These are phyloP conservation scores for Vickermania spadyakhi DNA, from an alignment of 208 protist genomes.

Conservation along the genomic window DNA sequence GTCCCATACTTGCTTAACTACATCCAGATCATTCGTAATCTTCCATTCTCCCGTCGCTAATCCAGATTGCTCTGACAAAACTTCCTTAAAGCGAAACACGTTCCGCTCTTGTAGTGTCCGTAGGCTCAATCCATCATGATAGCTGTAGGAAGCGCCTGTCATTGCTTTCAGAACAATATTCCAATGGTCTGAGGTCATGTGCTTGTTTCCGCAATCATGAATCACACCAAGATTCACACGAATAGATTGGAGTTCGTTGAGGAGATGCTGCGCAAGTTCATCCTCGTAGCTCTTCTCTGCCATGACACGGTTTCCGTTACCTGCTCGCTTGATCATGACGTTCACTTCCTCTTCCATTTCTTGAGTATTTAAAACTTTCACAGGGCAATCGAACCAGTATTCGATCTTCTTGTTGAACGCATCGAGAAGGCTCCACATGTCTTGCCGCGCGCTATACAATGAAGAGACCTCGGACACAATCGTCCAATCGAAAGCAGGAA, in stretches of 20 bases:
- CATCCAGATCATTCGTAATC: constrained; percentile 86
- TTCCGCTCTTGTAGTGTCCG: constrained; percentile 67
- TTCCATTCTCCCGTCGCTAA: constrained; percentile 91
- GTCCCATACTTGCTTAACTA: constrained; percentile 86
- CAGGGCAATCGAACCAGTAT: constrained; percentile 71
- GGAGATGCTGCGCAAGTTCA: constrained; percentile 65
- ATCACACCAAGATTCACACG: constrained; percentile 79
- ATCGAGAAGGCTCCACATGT: constrained; percentile 78
- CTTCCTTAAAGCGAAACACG: constrained; percentile 80
- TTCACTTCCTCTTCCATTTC: constrained; percentile 86
- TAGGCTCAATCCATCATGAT: constrained; percentile 82
- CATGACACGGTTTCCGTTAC: constrained; percentile 53
- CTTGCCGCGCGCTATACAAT: constrained; percentile 58
- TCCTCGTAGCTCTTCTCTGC: constrained; percentile 81
- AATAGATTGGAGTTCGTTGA: constrained; percentile 70
- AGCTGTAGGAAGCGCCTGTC: constrained; percentile 71
- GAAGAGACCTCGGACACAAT: constrained; percentile 47
- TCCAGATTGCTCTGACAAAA: constrained; percentile 80
- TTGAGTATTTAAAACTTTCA: constrained; percentile 74
- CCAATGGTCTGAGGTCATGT: constrained; percentile 87
- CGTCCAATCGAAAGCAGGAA: constrained; percentile 70
- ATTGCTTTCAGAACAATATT: constrained; percentile 88
- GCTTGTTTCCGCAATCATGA: constrained; percentile 90
- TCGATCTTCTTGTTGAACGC: constrained; percentile 75
- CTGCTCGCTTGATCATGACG: constrained; percentile 53